These are phyloP conservation scores for Didymella keratinophila DNA, from an alignment of 2,329 filamentous ascomycete species.

Conservation along the genomic window DNA sequence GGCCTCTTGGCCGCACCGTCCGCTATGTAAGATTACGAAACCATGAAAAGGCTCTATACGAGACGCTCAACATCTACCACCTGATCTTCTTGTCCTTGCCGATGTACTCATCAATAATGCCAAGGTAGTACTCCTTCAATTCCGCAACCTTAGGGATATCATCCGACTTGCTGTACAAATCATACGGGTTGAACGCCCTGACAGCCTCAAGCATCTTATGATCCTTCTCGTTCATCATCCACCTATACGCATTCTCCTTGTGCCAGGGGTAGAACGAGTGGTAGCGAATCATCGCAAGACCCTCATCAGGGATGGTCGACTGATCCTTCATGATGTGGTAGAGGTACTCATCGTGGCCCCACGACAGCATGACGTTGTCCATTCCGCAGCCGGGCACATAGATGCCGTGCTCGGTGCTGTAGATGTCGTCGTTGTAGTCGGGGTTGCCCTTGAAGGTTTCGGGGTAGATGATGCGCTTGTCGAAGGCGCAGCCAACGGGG, in stretches of 20 bases:
- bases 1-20: conserved; percentile 26
- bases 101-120: conserved; percentile 78
- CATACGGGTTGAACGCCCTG: conserved; percentile 88
- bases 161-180: conserved; percentile 91
- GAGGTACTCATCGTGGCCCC: conserved; percentile 89
- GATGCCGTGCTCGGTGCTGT: conserved; percentile 79
- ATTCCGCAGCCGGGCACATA: conserved; percentile 81
- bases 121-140: conserved; percentile 80
- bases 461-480: conserved; percentile 80
- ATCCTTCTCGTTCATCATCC: conserved; percentile 86
- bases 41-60: neutral
- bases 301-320: conserved; percentile 78
- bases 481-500: conserved; percentile 78
- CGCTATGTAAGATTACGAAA: conserved; percentile 15
- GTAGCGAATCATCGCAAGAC: conserved; percentile 90
- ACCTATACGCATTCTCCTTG: conserved; percentile 76
- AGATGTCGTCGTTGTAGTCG: conserved; percentile 74
- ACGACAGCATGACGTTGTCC: conserved; percentile 87
- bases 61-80: conserved; percentile 62
- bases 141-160: conserved; percentile 77
- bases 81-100: conserved; percentile 69
- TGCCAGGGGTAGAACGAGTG: conserved; percentile 96
- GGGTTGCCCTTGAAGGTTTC: conserved; percentile 80
- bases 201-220: conserved; percentile 81
- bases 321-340: conserved; percentile 89